Percentiles rank a stretch among this genome's conserved stretches.
Conservation (phyloP, 176 grass and related monocot genomes). For the Chloris gayana region DNA sequence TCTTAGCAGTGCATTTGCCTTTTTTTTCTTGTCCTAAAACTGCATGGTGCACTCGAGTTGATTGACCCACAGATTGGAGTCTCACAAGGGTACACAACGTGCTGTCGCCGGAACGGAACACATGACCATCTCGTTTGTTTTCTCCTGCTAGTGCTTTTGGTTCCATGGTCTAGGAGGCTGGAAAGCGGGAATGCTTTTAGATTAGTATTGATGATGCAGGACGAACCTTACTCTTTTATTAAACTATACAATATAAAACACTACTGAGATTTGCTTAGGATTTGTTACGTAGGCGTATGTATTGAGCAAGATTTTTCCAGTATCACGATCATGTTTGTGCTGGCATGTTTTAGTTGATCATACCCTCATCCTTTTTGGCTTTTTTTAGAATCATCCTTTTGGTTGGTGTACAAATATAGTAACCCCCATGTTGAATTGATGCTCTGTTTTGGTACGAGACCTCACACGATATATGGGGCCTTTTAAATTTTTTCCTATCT, state of each 20-base stretch:
- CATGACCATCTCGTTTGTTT: no score
- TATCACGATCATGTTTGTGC: not conserved
- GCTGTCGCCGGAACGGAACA: no score
- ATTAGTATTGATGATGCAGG: not conserved
- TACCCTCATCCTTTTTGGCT: not conserved
- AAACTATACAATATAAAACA: not conserved
- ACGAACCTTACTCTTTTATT: not conserved
- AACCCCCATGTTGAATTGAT: constrained; percentile 9
- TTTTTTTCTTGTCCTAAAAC: no score
- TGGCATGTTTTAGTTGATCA: not conserved
- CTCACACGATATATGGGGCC: not conserved
- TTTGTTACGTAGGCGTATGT: not conserved
- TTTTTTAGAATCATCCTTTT: no score
- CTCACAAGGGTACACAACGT: no score
- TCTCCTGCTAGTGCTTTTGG: no score
- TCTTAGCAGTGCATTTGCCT: no score
- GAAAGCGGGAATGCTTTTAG: no score
- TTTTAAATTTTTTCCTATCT: not conserved
- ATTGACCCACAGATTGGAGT: not conserved
- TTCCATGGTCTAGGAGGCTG: no score
- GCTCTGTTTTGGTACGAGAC: not conserved
- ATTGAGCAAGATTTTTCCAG: not conserved
- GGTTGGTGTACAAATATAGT: constrained; percentile 13
- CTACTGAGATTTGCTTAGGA: not conserved
- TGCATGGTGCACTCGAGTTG: not conserved